These are phyloP conservation scores for Ascochyta fabae DNA, from an alignment of 2,329 filamentous ascomycete genomes.

Conservation along the genomic window DNA sequence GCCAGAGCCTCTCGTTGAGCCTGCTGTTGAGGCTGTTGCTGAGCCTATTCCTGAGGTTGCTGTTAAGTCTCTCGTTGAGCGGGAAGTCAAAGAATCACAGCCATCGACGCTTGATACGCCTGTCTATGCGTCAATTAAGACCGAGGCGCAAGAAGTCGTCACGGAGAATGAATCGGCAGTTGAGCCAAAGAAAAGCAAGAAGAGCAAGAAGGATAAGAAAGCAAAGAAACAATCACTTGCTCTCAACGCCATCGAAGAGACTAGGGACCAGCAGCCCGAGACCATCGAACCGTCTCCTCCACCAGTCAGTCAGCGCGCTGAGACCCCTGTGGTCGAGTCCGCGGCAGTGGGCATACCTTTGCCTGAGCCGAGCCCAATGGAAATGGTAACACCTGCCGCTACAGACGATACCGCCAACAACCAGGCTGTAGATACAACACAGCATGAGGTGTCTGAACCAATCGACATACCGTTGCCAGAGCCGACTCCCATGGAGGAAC, in stretches of 20 bases:
- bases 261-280: background rate
- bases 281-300: slow-evolving; percentile 5
- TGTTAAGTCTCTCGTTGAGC: background rate
- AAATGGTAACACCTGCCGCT: background rate
- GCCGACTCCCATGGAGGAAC: background rate
- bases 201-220: slow-evolving; percentile 43
- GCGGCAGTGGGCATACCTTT: background rate
- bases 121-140: slow-evolving; percentile 2
- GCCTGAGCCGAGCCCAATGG: slow-evolving; percentile 5
- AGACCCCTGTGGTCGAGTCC: background rate
- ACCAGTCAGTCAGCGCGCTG: background rate
- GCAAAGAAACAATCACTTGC: slow-evolving; percentile 24
- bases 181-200: slow-evolving; percentile 32
- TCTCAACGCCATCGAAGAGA: slow-evolving; percentile 13
- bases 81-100: background rate
- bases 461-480: background rate
- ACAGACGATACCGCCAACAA: background rate
- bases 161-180: slow-evolving; percentile 23
- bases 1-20: background rate
- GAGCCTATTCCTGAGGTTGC: background rate
- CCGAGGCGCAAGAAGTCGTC: slow-evolving; percentile 13
- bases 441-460: background rate
- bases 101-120: slow-evolving; percentile 3
- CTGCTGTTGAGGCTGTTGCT: background rate
- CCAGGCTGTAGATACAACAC: background rate